Evolutionary conservation across 495 filamentous ascomycete genomes (phyloP).

Genomic region (Aspergillus hancockii): DNA sequence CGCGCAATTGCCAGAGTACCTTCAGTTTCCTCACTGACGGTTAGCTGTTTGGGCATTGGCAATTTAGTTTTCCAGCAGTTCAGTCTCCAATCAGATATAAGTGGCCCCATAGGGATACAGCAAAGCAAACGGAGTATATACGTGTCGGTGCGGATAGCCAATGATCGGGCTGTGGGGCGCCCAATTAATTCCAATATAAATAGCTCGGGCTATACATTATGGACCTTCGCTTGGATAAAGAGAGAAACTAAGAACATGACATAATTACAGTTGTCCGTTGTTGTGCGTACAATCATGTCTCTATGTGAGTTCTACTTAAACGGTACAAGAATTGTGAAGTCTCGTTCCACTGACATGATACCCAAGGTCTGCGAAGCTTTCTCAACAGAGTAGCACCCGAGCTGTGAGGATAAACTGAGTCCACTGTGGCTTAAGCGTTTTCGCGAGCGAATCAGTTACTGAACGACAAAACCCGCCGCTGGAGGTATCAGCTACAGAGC

Average conservation of each 20-base stretch:
- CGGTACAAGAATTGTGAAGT: neutral
- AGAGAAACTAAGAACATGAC: neutral
- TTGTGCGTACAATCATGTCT: neutral
- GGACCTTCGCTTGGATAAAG: neutral
- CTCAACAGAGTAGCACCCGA: neutral
- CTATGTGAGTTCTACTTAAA: neutral
- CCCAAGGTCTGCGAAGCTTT: neutral
- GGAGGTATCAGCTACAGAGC: no score
- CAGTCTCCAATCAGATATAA: neutral
- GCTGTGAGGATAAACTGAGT: neutral
- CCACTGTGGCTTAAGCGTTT: neutral
- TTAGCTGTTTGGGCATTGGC: neutral
- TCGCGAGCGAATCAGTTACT: neutral
- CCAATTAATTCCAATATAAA: neutral
- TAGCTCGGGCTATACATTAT: neutral
- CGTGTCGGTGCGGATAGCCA: conserved; percentile 1
- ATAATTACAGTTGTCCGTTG: neutral
- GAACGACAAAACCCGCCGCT: no score
- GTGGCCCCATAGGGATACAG: neutral
- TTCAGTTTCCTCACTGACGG: neutral
- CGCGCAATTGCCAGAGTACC: neutral
- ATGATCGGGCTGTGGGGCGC: conserved; percentile 1
- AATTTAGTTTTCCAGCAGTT: neutral
- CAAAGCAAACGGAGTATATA: neutral
- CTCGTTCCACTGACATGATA: neutral